Conservation (phyloP, 805 yeast genomes). For the Saccharomycopsis babjevae region DNA sequence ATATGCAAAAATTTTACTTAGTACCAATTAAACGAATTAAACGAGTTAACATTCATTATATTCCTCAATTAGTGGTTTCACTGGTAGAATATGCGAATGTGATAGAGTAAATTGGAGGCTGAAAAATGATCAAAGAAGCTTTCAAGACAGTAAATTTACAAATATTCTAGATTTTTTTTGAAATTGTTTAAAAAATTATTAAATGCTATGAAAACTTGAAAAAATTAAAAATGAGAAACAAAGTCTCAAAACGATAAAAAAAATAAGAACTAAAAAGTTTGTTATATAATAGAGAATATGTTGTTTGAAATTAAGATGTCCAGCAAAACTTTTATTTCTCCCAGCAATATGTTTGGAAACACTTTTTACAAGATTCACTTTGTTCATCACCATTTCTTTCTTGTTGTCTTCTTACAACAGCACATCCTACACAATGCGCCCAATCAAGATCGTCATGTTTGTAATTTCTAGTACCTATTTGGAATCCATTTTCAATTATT, state of each 20-base stretch:
- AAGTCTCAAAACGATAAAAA: background rate
- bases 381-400: conserved; percentile 55
- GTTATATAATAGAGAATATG: background rate
- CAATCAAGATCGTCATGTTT: conserved; percentile 59
- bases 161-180: too few relatives aligned
- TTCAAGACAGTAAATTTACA: too few relatives aligned
- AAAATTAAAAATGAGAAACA: too few relatives aligned
- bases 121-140: too few relatives aligned
- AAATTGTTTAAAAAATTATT: too few relatives aligned
- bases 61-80: too few relatives aligned
- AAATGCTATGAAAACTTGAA: too few relatives aligned
- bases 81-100: too few relatives aligned
- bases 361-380: conserved; percentile 53
- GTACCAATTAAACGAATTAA: too few relatives aligned
- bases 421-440: conserved; percentile 74
- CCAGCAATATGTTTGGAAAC: conserved; percentile 75
- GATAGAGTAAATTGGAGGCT: too few relatives aligned
- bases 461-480: conserved; percentile 54
- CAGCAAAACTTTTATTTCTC: conserved; percentile 20
- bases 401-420: conserved; percentile 66
- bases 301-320: background rate
- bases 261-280: background rate
- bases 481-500: conserved; percentile 66
- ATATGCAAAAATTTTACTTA: background rate
- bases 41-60: too few relatives aligned